Conservation (phyloP, 2,329 filamentous ascomycete species). For the Zalaria obscura region DNA sequence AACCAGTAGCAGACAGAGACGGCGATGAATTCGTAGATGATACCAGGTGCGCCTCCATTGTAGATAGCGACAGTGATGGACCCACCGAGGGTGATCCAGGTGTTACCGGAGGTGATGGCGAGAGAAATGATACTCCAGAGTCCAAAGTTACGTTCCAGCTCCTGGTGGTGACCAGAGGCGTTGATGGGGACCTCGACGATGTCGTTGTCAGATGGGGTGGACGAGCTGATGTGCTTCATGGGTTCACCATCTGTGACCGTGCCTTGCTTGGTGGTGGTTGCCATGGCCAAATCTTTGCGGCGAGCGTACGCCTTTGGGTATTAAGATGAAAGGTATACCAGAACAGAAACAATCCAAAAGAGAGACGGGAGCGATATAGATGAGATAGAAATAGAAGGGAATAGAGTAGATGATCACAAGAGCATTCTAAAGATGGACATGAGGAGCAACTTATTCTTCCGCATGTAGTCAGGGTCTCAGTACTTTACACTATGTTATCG, state of each 20-base stretch:
- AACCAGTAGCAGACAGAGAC: conserved; percentile 37
- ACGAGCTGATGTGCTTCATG: neutral
- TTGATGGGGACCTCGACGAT: conserved; percentile 21
- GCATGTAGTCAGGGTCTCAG: no score
- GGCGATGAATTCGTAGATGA: conserved; percentile 34
- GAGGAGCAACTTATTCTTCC: no score
- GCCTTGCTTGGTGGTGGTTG: neutral
- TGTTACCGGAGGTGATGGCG: conserved; percentile 19
- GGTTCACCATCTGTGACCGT: neutral
- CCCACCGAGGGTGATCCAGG: conserved; percentile 31
- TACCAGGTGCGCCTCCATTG: conserved; percentile 31
- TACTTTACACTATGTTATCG: no score
- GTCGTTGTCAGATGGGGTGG: neutral
- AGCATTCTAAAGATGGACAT: no score
- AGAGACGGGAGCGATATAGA: neutral
- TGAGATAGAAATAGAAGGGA: no score
- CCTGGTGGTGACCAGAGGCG: conserved; percentile 36
- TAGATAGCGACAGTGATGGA: conserved; percentile 25
- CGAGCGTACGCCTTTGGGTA: neutral
- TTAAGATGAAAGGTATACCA: neutral
- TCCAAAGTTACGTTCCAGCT: conserved; percentile 36
- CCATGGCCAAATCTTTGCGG: neutral
- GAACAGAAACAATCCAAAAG: neutral
- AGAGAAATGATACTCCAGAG: conserved; percentile 24
- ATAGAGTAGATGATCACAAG: no score